These are phyloP conservation scores for Hypericum perforatum DNA, from an alignment of 345 rosid genomes.

Conservation along the genomic window DNA sequence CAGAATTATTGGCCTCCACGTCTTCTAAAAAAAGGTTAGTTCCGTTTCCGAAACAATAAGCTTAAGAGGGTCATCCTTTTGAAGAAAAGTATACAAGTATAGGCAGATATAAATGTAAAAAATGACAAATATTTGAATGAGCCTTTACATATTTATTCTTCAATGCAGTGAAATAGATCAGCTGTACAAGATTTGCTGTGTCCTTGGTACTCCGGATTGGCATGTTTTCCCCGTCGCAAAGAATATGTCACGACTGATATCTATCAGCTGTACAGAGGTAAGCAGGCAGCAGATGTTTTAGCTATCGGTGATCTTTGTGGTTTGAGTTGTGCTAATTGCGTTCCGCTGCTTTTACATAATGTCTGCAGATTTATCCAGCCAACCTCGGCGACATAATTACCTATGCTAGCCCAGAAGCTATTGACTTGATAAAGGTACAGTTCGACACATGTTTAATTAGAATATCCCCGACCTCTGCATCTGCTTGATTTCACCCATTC, in stretches of 20 bases:
- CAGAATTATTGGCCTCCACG: too few species aligned
- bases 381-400: slow-evolving; percentile 57
- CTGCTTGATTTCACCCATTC: neutral
- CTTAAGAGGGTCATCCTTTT: too few species aligned
- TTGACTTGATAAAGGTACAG: slow-evolving; percentile 72
- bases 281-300: slow-evolving; percentile 7
- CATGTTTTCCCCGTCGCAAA: slow-evolving; percentile 63
- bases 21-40: too few species aligned
- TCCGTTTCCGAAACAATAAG: too few species aligned
- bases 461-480: neutral
- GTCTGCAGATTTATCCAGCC: slow-evolving; percentile 47
- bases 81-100: too few species aligned
- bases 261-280: slow-evolving; percentile 57
- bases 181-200: slow-evolving; percentile 71
- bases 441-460: slow-evolving; percentile 1
- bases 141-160: neutral
- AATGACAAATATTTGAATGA: too few species aligned
- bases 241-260: slow-evolving; percentile 48
- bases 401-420: slow-evolving; percentile 69
- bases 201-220: slow-evolving; percentile 77
- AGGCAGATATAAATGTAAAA: too few species aligned
- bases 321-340: slow-evolving; percentile 3
- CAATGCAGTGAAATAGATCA: slow-evolving; percentile 77
- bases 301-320: neutral
- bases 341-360: slow-evolving; percentile 3